A percentile compares a stretch with the other conserved stretches of the same genome.
phyloP scores from a whole-genome alignment of 345 rosid species.

The Sonneratia alba region DNA sequence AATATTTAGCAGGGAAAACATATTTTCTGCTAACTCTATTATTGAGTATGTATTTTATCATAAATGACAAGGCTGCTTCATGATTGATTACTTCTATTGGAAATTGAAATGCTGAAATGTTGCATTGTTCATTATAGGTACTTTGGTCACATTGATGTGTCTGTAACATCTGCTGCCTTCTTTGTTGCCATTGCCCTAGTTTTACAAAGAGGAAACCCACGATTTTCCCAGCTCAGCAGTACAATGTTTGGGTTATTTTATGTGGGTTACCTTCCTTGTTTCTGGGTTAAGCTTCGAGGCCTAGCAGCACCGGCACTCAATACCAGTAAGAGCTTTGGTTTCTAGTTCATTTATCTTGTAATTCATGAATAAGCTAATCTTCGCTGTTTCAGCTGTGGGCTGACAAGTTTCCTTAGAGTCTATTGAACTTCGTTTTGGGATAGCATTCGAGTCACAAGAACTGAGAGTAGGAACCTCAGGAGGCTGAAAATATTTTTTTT shows the following conservation, averaged over 20 bases:
- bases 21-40: neutral
- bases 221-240: conserved; percentile 87
- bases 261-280: conserved; percentile 88
- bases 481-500: no score
- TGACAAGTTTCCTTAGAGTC: neutral
- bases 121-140: conserved; percentile 39
- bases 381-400: neutral
- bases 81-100: neutral
- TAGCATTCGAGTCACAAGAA: neutral
- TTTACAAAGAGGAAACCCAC: conserved; percentile 79
- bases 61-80: no score
- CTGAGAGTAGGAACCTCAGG: neutral
- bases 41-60: neutral
- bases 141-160: conserved; percentile 74
- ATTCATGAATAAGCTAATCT: neutral
- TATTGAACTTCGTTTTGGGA: neutral
- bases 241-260: conserved; percentile 83
- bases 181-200: conserved; percentile 70
- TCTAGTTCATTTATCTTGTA: conserved; percentile 3
- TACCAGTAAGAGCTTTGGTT: conserved; percentile 43
- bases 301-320: conserved; percentile 72
- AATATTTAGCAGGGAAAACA: no score
- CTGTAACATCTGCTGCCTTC: conserved; percentile 74
- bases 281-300: conserved; percentile 89
- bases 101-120: conserved; percentile 10